Evolutionary conservation across 1,284 basidiomycete genomes (phyloP).

Genomic region (Grifola frondosa): DNA sequence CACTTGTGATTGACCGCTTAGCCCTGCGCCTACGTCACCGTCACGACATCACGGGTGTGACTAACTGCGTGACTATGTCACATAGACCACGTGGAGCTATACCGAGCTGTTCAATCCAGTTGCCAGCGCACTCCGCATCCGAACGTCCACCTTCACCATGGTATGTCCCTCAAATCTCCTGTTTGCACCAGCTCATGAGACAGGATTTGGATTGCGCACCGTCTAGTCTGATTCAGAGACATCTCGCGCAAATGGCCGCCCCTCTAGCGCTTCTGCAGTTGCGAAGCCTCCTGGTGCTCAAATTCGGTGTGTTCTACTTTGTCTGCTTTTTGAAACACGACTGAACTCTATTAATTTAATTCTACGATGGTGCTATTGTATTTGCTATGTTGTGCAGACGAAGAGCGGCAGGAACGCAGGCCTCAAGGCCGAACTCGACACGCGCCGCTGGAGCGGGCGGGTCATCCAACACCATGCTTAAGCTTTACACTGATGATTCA

Average conservation of each 20-base stretch:
- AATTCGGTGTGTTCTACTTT: constrained; percentile 57
- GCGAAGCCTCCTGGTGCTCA: constrained; percentile 75
- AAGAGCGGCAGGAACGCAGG: constrained; percentile 70
- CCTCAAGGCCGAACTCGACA: constrained; percentile 81
- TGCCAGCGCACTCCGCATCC: constrained; percentile 31
- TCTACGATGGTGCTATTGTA: neutral
- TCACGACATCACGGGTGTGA: constrained; percentile 4
- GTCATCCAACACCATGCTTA: constrained; percentile 96
- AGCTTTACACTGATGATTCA: constrained; percentile 97
- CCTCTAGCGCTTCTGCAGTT: constrained; percentile 44
- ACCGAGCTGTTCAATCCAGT: constrained; percentile 13
- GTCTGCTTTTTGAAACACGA: neutral
- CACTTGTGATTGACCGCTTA: neutral
- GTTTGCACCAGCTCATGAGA: too few species aligned
- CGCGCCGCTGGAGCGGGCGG: constrained; percentile 96
- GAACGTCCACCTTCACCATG: constrained; percentile 26
- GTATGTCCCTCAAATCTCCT: constrained; percentile 20
- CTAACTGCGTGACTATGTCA: neutral
- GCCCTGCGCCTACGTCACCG: constrained; percentile 18
- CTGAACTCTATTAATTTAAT: neutral
- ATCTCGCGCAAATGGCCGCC: constrained; percentile 23
- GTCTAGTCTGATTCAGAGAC: constrained; percentile 38
- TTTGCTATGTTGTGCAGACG: constrained; percentile 50
- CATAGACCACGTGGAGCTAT: too few species aligned
- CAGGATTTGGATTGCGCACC: too few species aligned